Percentiles rank a stretch among this genome's conserved stretches.
These are phyloP conservation scores for Ambrosia hybrid DNA, from an alignment of 140 eudicot species.

Conservation along the genomic window DNA sequence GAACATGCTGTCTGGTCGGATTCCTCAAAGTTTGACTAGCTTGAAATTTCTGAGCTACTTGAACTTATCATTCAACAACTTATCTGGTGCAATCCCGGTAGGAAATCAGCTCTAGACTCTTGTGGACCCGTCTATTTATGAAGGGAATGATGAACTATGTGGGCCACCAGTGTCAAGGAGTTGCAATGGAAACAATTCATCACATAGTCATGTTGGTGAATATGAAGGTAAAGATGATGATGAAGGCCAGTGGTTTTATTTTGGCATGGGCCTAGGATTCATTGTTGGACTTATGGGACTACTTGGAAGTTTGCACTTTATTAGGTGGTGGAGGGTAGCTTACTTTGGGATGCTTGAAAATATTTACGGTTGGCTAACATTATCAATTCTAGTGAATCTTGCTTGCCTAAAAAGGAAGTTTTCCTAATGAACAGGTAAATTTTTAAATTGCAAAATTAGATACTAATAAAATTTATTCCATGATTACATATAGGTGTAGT, in stretches of 20 bases:
- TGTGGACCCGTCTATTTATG: not conserved
- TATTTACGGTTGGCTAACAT: not conserved
- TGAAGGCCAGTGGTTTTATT: not conserved
- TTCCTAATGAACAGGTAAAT: not conserved
- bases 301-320: slow-evolving; percentile 16
- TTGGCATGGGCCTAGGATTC: slow-evolving; percentile 8
- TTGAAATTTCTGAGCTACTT: slow-evolving; percentile 4
- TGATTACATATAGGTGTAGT: too few species aligned
- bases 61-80: slow-evolving; percentile 16
- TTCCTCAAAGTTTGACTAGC: slow-evolving; percentile 14
- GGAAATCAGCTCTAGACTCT: slow-evolving; percentile 24
- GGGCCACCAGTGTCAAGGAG: slow-evolving; percentile 11
- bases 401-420: not conserved
- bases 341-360: not conserved
- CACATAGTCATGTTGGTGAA: not conserved
- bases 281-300: not conserved
- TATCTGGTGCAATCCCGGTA: slow-evolving; percentile 8
- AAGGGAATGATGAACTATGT: slow-evolving; percentile 13
- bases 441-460: not conserved
- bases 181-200: not conserved
- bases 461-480: too few species aligned
- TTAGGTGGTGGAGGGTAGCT: slow-evolving; percentile 8
- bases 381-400: not conserved
- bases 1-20: not conserved
- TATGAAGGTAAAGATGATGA: slow-evolving; percentile 11